Evolutionary conservation across 208 protist genomes (phyloP).

Genomic region (Angomonas desouzai): DNA sequence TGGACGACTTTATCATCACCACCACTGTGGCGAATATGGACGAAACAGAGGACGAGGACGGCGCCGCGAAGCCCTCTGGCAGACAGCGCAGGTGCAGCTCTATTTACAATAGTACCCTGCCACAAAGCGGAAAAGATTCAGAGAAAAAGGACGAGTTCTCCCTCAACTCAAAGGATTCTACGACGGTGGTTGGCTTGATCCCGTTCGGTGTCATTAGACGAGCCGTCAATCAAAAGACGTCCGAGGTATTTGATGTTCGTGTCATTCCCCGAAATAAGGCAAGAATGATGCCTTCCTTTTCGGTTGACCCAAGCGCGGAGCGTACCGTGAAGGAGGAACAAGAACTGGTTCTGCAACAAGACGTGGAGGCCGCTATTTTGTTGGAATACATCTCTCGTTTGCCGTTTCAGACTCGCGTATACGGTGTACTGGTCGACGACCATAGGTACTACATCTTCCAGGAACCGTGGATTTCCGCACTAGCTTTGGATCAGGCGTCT

Average conservation of each 20-base stretch:
- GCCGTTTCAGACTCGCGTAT: conserved; percentile 64
- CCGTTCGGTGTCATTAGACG: conserved; percentile 70
- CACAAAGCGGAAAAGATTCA: conserved; percentile 2
- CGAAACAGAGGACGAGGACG: conserved; percentile 11
- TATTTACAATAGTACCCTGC: conserved; percentile 57
- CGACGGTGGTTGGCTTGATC: conserved; percentile 54
- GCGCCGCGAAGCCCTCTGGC: conserved; percentile 10
- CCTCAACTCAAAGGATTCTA: conserved; percentile 12
- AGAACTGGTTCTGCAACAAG: conserved; percentile 41
- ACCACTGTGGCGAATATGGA: conserved; percentile 16
- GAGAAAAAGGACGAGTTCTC: conserved; percentile 16
- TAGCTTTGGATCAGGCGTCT: conserved; percentile 50
- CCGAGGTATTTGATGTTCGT: conserved; percentile 76
- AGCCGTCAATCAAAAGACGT: conserved; percentile 55
- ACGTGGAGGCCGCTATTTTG: conserved; percentile 74
- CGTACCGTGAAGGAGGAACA: conserved; percentile 35
- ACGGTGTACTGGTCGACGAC: conserved; percentile 71
- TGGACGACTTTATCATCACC: conserved; percentile 66
- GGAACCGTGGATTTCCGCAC: conserved; percentile 70
- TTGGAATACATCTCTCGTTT: conserved; percentile 75
- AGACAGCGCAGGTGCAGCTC: conserved; percentile 37
- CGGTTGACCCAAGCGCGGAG: conserved; percentile 7
- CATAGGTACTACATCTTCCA: conserved; percentile 80
- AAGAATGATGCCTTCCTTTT: conserved; percentile 35
- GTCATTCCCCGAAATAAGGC: conserved; percentile 62